These are phyloP conservation scores for Trypanosoma rangeli DNA, from an alignment of 208 protist species.

Conservation along the genomic window DNA sequence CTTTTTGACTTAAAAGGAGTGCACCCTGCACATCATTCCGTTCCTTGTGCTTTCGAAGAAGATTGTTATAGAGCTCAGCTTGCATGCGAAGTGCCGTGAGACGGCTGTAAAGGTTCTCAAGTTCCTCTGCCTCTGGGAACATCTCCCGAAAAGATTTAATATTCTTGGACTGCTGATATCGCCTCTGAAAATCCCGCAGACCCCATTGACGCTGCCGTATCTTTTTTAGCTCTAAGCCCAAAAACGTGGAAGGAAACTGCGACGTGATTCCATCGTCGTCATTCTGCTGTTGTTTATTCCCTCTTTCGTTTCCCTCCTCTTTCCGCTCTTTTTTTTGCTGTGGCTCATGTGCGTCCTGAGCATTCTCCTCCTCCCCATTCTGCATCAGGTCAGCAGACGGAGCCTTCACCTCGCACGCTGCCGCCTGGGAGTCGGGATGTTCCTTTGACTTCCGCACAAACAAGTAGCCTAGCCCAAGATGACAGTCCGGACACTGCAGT, in stretches of 20 bases:
- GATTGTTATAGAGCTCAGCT: conserved; percentile 76
- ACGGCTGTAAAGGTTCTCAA: conserved; percentile 72
- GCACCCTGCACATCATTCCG: conserved; percentile 85
- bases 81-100: conserved; percentile 74
- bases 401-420: neutral
- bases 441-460: conserved; percentile 29
- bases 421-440: neutral
- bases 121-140: conserved; percentile 80
- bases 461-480: conserved; percentile 67
- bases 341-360: neutral
- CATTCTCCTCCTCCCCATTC: neutral
- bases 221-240: conserved; percentile 78
- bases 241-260: conserved; percentile 39
- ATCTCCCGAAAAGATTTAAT: conserved; percentile 67
- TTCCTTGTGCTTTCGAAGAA: conserved; percentile 82
- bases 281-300: conserved; percentile 5
- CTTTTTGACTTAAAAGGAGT: conserved; percentile 78
- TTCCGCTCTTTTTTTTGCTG: conserved; percentile 30
- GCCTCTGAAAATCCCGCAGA: conserved; percentile 59
- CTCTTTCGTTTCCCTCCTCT: conserved; percentile 9
- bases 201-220: conserved; percentile 68
- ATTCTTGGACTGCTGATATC: conserved; percentile 55
- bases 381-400: neutral
- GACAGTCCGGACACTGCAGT: conserved; percentile 81
- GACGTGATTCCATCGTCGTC: neutral